These are phyloP conservation scores for Xerocomus nothofagi DNA, from an alignment of 1,284 basidiomycete genomes.

Conservation along the genomic window DNA sequence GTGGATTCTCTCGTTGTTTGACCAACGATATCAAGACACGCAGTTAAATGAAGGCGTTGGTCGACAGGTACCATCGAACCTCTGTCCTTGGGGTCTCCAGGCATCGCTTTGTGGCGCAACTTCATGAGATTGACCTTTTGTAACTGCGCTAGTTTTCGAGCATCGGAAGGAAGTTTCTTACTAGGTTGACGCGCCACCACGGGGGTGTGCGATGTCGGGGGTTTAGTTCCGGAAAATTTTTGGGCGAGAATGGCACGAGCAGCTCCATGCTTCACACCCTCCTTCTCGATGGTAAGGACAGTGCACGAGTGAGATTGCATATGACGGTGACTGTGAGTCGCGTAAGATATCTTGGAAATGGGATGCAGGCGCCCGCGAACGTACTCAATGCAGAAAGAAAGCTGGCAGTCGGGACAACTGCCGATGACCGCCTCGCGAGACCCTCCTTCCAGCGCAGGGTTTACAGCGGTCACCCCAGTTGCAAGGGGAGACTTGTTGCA, in stretches of 20 bases:
- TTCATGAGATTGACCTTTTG: conserved; percentile 67
- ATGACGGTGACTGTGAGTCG: conserved; percentile 55
- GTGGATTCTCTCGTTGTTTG: conserved; percentile 37
- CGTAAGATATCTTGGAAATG: conserved; percentile 13
- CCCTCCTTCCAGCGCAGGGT: conserved; percentile 30
- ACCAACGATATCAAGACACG: conserved; percentile 29
- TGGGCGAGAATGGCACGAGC: conserved; percentile 57
- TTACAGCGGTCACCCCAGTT: conserved; percentile 33
- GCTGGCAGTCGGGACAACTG: conserved; percentile 52
- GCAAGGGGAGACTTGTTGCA: conserved; percentile 60
- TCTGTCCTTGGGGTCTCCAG: conserved; percentile 59
- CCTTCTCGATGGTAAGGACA: conserved; percentile 13
- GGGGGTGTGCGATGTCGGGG: conserved; percentile 21
- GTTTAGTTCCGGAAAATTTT: conserved; percentile 44
- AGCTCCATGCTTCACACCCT: conserved; percentile 42
- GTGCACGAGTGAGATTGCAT: conserved; percentile 55
- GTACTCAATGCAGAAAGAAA: conserved; percentile 64
- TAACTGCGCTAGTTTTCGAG: conserved; percentile 54
- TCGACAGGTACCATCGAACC: conserved; percentile 44
- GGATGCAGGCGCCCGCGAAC: conserved; percentile 15
- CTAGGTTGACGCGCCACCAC: conserved; percentile 24
- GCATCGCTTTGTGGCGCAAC: conserved; percentile 65
- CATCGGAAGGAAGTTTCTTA: conserved; percentile 44
- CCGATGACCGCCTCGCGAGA: conserved; percentile 18
- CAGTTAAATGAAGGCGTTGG: conserved; percentile 58